Evolutionary conservation across 148 eudicot species (phyloP).

Genomic region (Rhododendron ovatum): DNA sequence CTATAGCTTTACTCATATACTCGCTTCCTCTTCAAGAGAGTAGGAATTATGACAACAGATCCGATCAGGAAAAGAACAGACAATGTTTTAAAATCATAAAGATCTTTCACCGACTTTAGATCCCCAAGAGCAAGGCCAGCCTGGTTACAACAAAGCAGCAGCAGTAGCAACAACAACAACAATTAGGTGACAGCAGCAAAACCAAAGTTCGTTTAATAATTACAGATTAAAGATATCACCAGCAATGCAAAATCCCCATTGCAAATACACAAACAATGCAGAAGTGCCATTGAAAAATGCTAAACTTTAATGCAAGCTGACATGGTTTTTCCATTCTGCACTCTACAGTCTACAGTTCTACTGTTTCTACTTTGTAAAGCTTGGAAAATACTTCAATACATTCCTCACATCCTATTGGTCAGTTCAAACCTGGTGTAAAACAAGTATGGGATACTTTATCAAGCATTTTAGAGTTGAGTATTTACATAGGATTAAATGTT

Average conservation of each 20-base stretch:
- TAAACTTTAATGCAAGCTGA: not conserved
- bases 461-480: not conserved
- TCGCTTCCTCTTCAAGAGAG: slow-evolving; percentile 85
- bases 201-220: not conserved
- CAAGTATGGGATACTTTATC: not conserved
- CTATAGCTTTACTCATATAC: slow-evolving; percentile 55
- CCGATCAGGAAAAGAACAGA: slow-evolving; percentile 89
- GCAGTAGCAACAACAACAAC: not conserved
- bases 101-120: slow-evolving; percentile 92
- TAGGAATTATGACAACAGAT: slow-evolving; percentile 58
- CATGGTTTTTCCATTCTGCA: not conserved
- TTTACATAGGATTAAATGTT: not conserved
- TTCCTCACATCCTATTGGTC: not conserved
- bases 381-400: not conserved
- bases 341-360: not conserved
- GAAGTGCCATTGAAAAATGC: not conserved
- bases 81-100: slow-evolving; percentile 88
- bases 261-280: not conserved
- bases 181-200: not conserved
- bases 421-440: not conserved
- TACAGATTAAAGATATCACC: not conserved
- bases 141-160: slow-evolving; percentile 33
- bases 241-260: not conserved
- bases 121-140: slow-evolving; percentile 99
- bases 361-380: not conserved